Conservation (phyloP, 176 grass and related monocot species). For the Luzula sylvatica region DNA sequence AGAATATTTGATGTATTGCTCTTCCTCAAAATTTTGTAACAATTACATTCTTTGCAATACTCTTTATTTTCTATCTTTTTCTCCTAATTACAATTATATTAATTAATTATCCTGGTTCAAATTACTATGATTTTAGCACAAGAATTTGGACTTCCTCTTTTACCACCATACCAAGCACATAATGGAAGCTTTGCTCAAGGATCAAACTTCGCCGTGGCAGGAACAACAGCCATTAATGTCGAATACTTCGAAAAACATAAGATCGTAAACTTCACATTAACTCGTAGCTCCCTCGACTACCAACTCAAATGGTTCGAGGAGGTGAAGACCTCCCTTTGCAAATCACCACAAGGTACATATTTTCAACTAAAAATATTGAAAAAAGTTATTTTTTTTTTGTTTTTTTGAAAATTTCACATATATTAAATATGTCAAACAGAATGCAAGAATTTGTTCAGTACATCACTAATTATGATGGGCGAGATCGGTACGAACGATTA, state of each 20-base stretch:
- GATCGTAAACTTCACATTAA: conserved; percentile 13
- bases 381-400: too few species aligned
- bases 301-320: conserved; percentile 41
- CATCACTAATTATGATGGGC: conserved; percentile 34
- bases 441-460: conserved; percentile 25
- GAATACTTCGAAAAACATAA: conserved; percentile 31
- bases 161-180: conserved; percentile 48
- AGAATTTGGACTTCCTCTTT: conserved; percentile 47
- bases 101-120: not conserved
- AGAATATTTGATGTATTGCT: too few species aligned
- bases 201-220: conserved; percentile 45
- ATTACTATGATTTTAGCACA: conserved; percentile 29
- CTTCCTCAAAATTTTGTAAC: too few species aligned
- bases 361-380: too few species aligned
- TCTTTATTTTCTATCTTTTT: too few species aligned
- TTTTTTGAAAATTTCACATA: too few species aligned
- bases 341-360: conserved; percentile 8
- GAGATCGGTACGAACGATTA: conserved; percentile 46
- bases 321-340: conserved; percentile 21
- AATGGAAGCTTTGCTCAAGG: conserved; percentile 35
- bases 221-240: conserved; percentile 21
- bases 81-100: too few species aligned
- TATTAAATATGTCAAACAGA: conserved; percentile 1
- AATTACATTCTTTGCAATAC: too few species aligned
- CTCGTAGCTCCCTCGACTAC: conserved; percentile 28